Evolutionary conservation across 192 early-diverging fungal genomes (phyloP).

Genomic region (Coemansia sp.): DNA sequence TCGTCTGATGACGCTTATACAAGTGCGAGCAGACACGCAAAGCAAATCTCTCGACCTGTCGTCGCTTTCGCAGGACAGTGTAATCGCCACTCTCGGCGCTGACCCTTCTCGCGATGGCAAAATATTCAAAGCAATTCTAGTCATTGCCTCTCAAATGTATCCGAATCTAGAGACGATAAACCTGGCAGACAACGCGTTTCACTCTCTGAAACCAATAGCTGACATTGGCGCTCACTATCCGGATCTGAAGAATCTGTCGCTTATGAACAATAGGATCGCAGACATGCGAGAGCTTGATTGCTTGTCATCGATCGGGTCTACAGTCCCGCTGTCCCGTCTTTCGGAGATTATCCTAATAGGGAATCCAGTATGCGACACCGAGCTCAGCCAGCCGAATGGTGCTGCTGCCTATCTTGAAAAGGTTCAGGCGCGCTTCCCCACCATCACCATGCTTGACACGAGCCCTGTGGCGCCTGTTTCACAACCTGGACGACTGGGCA

Average conservation of each 20-base stretch:
- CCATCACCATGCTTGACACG: constrained; percentile 49
- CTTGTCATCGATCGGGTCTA: constrained; percentile 41
- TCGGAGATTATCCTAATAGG: constrained; percentile 38
- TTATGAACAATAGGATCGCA: constrained; percentile 44
- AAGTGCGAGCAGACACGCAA: constrained; percentile 42
- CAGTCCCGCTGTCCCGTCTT: constrained; percentile 31
- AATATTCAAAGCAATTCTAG: constrained; percentile 45
- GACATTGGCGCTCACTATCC: constrained; percentile 44
- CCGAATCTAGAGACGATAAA: constrained; percentile 31
- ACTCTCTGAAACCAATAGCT: constrained; percentile 38
- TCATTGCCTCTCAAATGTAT: constrained; percentile 42
- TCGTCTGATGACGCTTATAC: constrained; percentile 39
- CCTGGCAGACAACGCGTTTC: constrained; percentile 43
- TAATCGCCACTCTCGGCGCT: constrained; percentile 38
- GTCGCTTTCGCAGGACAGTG: constrained; percentile 31
- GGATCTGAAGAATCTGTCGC: constrained; percentile 35
- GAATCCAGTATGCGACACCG: constrained; percentile 34
- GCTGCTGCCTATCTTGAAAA: constrained; percentile 39
- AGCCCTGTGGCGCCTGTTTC: constrained; percentile 37
- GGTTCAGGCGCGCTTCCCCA: constrained; percentile 51
- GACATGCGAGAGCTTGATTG: constrained; percentile 45
- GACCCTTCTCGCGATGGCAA: constrained; percentile 44
- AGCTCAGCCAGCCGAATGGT: constrained; percentile 26
- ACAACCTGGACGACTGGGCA: constrained; percentile 12
- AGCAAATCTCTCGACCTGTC: constrained; percentile 46